Evolutionary conservation across 2,329 filamentous ascomycete species (phyloP).

Genomic region (Exophiala sp.): DNA sequence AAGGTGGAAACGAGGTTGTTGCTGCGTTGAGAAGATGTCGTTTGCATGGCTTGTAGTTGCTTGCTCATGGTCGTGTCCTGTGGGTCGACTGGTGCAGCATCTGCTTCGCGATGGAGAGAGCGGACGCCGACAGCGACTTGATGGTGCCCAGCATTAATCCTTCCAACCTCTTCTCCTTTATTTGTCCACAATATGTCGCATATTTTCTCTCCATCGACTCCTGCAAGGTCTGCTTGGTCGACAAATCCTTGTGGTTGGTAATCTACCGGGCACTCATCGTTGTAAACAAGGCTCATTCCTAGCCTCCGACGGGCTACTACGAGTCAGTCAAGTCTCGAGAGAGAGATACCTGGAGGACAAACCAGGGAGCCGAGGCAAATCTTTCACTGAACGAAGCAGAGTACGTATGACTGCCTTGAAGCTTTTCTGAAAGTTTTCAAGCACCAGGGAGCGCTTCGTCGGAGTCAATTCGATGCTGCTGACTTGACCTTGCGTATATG

Average conservation of each 20-base stretch:
- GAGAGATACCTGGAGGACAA: slow-evolving; percentile 10
- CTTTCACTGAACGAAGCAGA: slow-evolving; percentile 37
- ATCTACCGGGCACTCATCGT: slow-evolving; percentile 36
- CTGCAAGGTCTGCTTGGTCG: slow-evolving; percentile 10
- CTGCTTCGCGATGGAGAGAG: background rate
- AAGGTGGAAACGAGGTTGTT: slow-evolving; percentile 20
- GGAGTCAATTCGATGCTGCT: slow-evolving; percentile 31
- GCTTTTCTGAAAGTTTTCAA: slow-evolving; percentile 37
- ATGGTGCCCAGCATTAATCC: slow-evolving; percentile 17
- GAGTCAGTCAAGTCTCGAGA: slow-evolving; percentile 1
- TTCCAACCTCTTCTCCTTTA: slow-evolving; percentile 5
- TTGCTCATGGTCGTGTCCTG: slow-evolving; percentile 23
- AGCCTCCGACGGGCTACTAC: slow-evolving; percentile 34
- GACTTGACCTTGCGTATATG: slow-evolving; percentile 37
- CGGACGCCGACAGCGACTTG: slow-evolving; percentile 13
- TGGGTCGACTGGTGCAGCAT: slow-evolving; percentile 2
- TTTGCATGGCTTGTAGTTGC: slow-evolving; percentile 24
- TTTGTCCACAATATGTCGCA: slow-evolving; percentile 12
- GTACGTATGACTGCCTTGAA: slow-evolving; percentile 44
- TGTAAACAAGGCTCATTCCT: slow-evolving; percentile 46
- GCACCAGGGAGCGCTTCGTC: slow-evolving; percentile 32
- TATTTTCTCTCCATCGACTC: slow-evolving; percentile 6
- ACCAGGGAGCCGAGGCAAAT: slow-evolving; percentile 44
- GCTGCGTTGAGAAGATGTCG: slow-evolving; percentile 21
- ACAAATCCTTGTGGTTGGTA: slow-evolving; percentile 36